Evolutionary conservation across 768 basidiomycete species (phyloP), one percentile per base, ranked within the genome.

Genomic region (Mycena indigotica): DNA sequence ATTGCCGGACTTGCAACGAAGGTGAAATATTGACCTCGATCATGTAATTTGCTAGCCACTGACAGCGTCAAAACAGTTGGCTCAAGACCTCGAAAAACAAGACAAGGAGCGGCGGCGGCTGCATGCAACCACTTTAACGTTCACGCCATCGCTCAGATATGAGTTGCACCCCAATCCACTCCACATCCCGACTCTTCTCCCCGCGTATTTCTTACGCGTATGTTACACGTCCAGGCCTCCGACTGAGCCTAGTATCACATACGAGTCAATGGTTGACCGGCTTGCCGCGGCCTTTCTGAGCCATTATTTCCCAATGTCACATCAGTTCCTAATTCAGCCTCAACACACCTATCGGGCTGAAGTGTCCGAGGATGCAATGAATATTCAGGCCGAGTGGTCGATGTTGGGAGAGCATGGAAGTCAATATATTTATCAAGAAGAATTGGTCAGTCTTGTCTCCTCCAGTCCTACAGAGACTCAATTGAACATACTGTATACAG

Each of bases 261-360:
- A 48, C 32, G 54, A 55, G 32, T 28, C 54, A 2, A 32, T 32
- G 8, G 54, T 55, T 8, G 54, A 55, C 46, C 23, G 32, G 10
- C 32, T 55, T 2, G 54, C 45, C 3, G 21, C 45, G 30, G 24
- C 45, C 29, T 39, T 48, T 25, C 17, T 48, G 4, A 8, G 1
- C 3, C 1, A 24, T 29, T 55, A 55, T 28, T 29, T 55, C 5
- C 54, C 54, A 3, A 8, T 13, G 10, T 35, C 45, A 19, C 54
- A 55, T 24, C 54, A 55, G 26, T 55, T 55, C 16, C 45, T 55
- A 3, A 2, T 55, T 12, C 54, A 55, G 48, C 54, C 54, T 21
- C 54, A 55, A 19, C 45, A 48, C 25, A 55, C 54, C 1, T 55
- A 48, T 17, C 54, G 54, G 3, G 30, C 23, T n/a, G 17, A 32